Percentiles rank a stretch among this genome's conserved stretches.
These are phyloP conservation scores for Fusarium sp. DNA, from an alignment of 2,329 filamentous ascomycete species.

Conservation along the genomic window DNA sequence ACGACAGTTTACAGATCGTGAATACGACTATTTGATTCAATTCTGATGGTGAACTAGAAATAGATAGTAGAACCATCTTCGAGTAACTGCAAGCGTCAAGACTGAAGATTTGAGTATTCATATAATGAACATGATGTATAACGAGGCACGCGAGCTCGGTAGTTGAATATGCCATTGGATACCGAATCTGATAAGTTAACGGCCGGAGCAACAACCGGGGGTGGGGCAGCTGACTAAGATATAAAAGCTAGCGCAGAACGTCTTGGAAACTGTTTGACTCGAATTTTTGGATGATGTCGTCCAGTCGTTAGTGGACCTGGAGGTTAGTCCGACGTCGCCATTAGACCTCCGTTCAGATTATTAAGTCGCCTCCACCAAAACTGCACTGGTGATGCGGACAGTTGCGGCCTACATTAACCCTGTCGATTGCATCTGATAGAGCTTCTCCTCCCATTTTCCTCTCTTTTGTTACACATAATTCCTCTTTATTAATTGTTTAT, in stretches of 20 bases:
- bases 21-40: neutral
- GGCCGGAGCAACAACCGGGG: conserved; percentile 19
- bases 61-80: neutral
- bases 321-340: conserved; percentile 47
- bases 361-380: conserved; percentile 49
- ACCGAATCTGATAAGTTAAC: conserved; percentile 37
- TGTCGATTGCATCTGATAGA: conserved; percentile 26
- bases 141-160: conserved; percentile 31
- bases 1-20: neutral
- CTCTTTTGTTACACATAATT: conserved; percentile 16
- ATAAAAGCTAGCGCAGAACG: conserved; percentile 12
- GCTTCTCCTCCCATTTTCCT: conserved; percentile 7
- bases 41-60: neutral
- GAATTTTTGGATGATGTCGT: conserved; percentile 50
- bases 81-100: neutral
- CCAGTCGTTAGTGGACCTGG: conserved; percentile 2
- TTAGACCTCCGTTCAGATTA: conserved; percentile 37
- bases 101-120: neutral
- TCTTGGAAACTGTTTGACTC: conserved; percentile 43
- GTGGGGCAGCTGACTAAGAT: conserved; percentile 34
- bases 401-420: conserved; percentile 41
- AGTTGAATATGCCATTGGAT: conserved; percentile 26
- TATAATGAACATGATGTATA: neutral
- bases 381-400: conserved; percentile 49
- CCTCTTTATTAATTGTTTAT: conserved; percentile 30